phyloP scores from a whole-genome alignment of 1,284 basidiomycete species.

The Melampsora americana region DNA sequence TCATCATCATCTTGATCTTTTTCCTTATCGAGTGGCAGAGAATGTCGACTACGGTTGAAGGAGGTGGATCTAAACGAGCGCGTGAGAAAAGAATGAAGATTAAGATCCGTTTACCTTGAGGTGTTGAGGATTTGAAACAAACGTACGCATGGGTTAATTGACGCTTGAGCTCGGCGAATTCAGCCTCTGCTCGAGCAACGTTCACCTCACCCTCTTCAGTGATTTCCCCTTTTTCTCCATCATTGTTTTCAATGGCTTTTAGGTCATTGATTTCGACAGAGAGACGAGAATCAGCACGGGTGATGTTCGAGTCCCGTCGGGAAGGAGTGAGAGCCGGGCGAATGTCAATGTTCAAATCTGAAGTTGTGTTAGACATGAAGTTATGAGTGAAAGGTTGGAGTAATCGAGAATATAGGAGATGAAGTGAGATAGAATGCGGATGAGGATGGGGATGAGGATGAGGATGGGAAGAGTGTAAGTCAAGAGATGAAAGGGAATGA shows the following conservation, averaged over 20 bases:
- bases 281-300: slow-evolving; percentile 18
- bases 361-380: no score
- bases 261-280: background rate
- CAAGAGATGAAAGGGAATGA: no score
- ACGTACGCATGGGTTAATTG: slow-evolving; percentile 40
- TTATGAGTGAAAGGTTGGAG: no score
- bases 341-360: slow-evolving; percentile 6
- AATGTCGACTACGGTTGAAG: background rate
- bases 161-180: slow-evolving; percentile 32
- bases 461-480: no score
- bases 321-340: slow-evolving; percentile 4
- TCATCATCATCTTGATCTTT: slow-evolving; percentile 23
- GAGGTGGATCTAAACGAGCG: slow-evolving; percentile 1
- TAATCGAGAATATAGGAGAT: no score
- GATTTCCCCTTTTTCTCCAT: background rate
- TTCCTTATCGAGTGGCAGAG: slow-evolving; percentile 20
- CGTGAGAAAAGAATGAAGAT: background rate
- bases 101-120: no score
- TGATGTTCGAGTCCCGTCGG: slow-evolving; percentile 24
- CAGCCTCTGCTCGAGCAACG: slow-evolving; percentile 24
- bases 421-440: no score
- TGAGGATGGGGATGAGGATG: no score
- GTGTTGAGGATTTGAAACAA: background rate
- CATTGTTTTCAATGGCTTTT: background rate
- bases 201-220: slow-evolving; percentile 29